Evolutionary conservation across 495 filamentous ascomycete species (phyloP), one percentile per base, ranked within the genome.

Genomic region (Aspergillus taichungensis): DNA sequence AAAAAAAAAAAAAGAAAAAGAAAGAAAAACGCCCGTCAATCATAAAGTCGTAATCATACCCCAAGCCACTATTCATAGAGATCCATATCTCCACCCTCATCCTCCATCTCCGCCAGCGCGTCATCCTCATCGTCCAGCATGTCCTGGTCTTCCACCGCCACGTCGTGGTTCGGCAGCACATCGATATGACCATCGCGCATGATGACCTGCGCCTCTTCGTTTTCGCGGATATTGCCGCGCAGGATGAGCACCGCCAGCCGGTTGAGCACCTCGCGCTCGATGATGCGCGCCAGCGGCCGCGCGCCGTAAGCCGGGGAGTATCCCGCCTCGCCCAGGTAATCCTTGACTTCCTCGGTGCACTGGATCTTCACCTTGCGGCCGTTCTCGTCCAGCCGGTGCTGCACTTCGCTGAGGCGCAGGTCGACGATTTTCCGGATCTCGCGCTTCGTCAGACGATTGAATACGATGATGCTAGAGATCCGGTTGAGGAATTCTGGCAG

Each of bases 381-480:
- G 64, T 96, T 97, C 51, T 75, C 65, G 36, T 68, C 60, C 6
- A 98, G 78, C 13, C 92, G 84, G 56, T 88, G 84, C 76, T 98
- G 92, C 56, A 98, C 88, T 61, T 98, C 92, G 8, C 50, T 39
- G 13, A 98, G 75, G 27, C 92, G 84, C 28, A 98, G 77, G 51
- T 98, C 94, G 43, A 98, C 92, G 64, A 98, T 97, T 69, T 77
- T 85, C 56, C 92, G 82, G 59, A 98, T 98, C 68, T 98, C 92
- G 36, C 68, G 66, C 58, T 76, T 79, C 4, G 87, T 85, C 39
- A 98, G 85, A 28, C 92, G 88, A 72, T 98, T 98, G 82, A 98
- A 98, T 72, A 98, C 95, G 70, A 98, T 89, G 46, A 80, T 85
- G 53, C 82, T 88, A 64, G 77, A 86, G 76, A 98, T 95, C 60